These are phyloP conservation scores for Mycena alexandri DNA, from an alignment of 768 basidiomycete genomes.

Conservation along the genomic window DNA sequence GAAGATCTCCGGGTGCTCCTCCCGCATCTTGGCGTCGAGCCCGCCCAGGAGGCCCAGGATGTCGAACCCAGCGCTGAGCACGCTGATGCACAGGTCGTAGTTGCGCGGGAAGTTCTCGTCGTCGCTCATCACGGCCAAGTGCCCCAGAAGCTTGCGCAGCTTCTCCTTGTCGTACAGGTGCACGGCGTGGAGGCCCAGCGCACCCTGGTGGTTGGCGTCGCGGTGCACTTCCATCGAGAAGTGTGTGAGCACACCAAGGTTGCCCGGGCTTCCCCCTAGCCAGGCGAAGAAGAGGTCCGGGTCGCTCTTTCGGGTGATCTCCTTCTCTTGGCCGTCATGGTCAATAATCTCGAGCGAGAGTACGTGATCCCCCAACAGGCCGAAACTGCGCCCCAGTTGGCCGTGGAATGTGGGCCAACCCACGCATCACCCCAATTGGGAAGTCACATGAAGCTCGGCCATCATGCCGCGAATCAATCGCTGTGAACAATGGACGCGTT, in stretches of 20 bases:
- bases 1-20: constrained; percentile 34
- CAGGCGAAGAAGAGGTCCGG: constrained; percentile 33
- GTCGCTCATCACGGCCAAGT: constrained; percentile 32
- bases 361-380: constrained; percentile 28
- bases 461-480: too few relatives aligned
- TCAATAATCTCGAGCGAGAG: constrained; percentile 33
- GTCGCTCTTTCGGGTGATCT: constrained; percentile 28
- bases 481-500: too few relatives aligned
- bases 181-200: constrained; percentile 23
- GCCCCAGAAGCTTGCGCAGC: constrained; percentile 22
- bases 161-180: constrained; percentile 27
- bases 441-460: too few relatives aligned
- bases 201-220: constrained; percentile 25
- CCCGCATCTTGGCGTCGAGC: constrained; percentile 27
- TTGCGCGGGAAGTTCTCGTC: constrained; percentile 31
- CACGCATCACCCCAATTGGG: too few relatives aligned
- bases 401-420: too few relatives aligned
- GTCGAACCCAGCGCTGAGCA: constrained; percentile 28
- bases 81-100: constrained; percentile 35
- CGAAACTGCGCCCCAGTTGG: constrained; percentile 27
- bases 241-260: constrained; percentile 33
- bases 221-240: constrained; percentile 29
- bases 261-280: constrained; percentile 35
- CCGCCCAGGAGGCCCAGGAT: constrained; percentile 29
- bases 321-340: constrained; percentile 20